Evolutionary conservation across 495 filamentous ascomycete species (phyloP).

Genomic region (Aspergillus taichungensis): DNA sequence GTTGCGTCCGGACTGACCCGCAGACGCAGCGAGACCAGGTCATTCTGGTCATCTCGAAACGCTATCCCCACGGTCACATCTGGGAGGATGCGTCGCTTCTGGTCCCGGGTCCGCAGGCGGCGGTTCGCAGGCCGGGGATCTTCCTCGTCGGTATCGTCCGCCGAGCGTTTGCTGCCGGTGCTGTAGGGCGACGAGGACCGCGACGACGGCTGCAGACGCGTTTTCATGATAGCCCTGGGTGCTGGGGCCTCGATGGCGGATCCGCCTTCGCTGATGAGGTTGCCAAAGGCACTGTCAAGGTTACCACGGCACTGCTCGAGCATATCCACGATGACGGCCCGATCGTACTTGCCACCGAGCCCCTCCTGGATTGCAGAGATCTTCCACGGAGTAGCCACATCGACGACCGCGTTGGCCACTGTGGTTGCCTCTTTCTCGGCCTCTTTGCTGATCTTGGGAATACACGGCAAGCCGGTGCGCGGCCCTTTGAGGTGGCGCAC

Average conservation of each 20-base stretch:
- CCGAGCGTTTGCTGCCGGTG: conserved; percentile 41
- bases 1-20: conserved; percentile 24
- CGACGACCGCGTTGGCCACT: conserved; percentile 5
- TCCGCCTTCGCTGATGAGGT: conserved; percentile 42
- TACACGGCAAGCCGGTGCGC: conserved; percentile 46
- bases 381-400: conserved; percentile 47
- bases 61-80: conserved; percentile 41
- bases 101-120: conserved; percentile 23
- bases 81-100: conserved; percentile 31
- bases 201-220: conserved; percentile 28
- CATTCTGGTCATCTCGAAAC: conserved; percentile 36
- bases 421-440: conserved; percentile 8
- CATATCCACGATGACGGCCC: conserved; percentile 45
- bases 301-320: conserved; percentile 53
- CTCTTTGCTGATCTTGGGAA: conserved; percentile 19
- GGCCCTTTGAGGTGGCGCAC: conserved; percentile 54
- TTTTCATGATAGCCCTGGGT: conserved; percentile 25
- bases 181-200: conserved; percentile 39
- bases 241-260: conserved; percentile 13
- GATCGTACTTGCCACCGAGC: conserved; percentile 47
- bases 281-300: conserved; percentile 49
- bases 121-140: conserved; percentile 22
- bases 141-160: conserved; percentile 36
- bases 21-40: conserved; percentile 38
- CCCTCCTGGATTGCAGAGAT: conserved; percentile 49